Percentiles rank a stretch among this genome's conserved stretches.
phyloP scores from a whole-genome alignment of 139 green algal species.

The Tetraselmis chui region DNA sequence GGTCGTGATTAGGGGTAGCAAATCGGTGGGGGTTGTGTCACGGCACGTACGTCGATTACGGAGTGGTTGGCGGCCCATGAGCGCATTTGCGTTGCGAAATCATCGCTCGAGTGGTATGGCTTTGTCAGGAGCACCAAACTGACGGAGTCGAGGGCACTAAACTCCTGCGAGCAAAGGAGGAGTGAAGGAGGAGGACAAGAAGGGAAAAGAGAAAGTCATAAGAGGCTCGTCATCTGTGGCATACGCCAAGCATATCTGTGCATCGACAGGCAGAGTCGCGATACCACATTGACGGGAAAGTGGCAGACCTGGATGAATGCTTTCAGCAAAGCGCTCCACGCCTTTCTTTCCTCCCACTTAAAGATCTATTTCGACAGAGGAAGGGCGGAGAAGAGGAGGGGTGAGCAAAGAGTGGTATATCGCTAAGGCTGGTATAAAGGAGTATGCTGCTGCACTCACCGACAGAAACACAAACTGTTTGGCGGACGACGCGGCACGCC shows the following conservation, averaged over 20 bases:
- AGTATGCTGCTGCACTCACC: too few species aligned
- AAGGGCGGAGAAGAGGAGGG: too few species aligned
- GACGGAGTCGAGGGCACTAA: constrained; percentile 29
- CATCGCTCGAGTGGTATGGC: constrained; percentile 26
- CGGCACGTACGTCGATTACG: too few species aligned
- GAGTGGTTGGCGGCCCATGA: constrained; percentile 7
- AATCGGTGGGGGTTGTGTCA: too few species aligned
- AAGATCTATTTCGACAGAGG: constrained; percentile 61
- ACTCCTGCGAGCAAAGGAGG: constrained; percentile 14
- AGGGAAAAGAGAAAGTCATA: background rate
- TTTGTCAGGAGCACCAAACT: constrained; percentile 45
- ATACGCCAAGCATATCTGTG: too few species aligned
- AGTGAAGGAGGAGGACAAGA: background rate
- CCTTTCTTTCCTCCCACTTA: constrained; percentile 66
- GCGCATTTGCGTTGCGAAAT: constrained; percentile 26
- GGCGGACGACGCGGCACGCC: constrained; percentile 15
- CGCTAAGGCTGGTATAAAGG: too few species aligned
- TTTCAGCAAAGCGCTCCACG: constrained; percentile 49
- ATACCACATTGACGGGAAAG: background rate
- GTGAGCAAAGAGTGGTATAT: too few species aligned
- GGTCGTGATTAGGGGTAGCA: too few species aligned
- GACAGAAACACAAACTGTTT: background rate
- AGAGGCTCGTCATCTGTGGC: too few species aligned
- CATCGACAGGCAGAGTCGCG: too few species aligned
- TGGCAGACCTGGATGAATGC: constrained; percentile 28